Base-by-base conservation (phyloP, 2,329 filamentous ascomycete species). In the Fusarium nisikadoi region DNA sequence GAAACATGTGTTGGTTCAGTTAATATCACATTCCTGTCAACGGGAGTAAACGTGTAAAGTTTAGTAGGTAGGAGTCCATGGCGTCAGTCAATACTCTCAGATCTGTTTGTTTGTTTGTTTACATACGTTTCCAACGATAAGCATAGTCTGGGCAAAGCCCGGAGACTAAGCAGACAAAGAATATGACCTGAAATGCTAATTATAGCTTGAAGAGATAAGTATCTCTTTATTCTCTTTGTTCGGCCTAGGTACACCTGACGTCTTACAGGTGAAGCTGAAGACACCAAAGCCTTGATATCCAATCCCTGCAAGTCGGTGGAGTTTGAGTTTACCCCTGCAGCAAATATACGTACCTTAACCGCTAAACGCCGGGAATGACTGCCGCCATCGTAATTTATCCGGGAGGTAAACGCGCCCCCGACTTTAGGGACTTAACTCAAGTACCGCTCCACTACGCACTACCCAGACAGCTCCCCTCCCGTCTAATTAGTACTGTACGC, bases 351-450 rank as follows among this genome's bases (percentile, higher is more conserved):
- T 75, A 72, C 62, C 38, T 55, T 43, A 31, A 20, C 27, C 58
- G 46, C 66, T 65, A 71, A 58, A 54, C 67, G 67, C 72, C 62
- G 43, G 55, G 64, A 56, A 57, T 56, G 66, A 63, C 59, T 73
- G 70, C 61, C 70, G 71, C 76, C 70, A 68, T 77, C 68, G 76
- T 70, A 76, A 75, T 78, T 78, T 78, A 77, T 76, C 75, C 74
- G 75, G 73, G 56, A 65, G 63, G 60, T 66, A 73, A 69, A 72
- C 76, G 76, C 76, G 74, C 74, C 53, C 53, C 60, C 42, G 38
- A 68, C 55, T 58, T 45, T 36, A 73, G 63, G 64, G 43, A 68
- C 53, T 49, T 39, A 46, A 53, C 19, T 62, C 53, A 54, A 25
- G 36, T 62, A 52, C 49, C 35, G 62, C 62, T 66, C 64, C 64